Evolutionary conservation across 306 rosid genomes (phyloP), one percentile per base, ranked within the genome.

Genomic region (Glycine tomentella): DNA sequence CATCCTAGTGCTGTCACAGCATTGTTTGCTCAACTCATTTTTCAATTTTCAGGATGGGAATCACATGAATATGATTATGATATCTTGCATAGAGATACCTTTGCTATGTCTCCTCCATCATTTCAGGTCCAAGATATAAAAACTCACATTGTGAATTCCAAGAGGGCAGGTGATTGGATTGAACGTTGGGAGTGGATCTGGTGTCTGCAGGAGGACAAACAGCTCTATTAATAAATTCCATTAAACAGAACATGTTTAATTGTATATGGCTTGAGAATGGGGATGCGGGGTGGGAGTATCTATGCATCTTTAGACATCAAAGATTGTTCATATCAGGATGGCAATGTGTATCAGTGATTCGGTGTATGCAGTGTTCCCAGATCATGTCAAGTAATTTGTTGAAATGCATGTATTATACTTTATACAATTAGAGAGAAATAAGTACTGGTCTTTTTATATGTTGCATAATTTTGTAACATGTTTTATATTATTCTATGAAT

Each of bases 11-110:
- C 38, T 58, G 5, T 76, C 3, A 62, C 57, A 13, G 25, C 8
- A 63, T 85, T 72, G 42, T 69, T 53, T 73, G 31, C 49, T 74
- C 44, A 52, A 73, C 69, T 65, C 79, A 81, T 63, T 78, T n/a
- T 49, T 73, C 57, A 51, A 25, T 73, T 51, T 73, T 52, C 42
- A 64, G 52, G 15, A 8, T 40, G 15, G 66, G 58, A 50, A 73
- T 81, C 80, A 73, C 68, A 81, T 52, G 74, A 73, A 34, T 7
- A 80, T 15, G n/a, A n/a, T n/a, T n/a, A n/a, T n/a, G 63, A 16
- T 12, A 63, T 81, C 31, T 70, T 7, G 59, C 68, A 25, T 25
- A 1, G 65, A 9, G 46, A 61, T 61, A 4, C 49, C 34, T 46
- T 48, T 46, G 71, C 70, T 46, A 12, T 50, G 64, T 69, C 56